Base-by-base conservation (phyloP, 352 stramenopile species). In the Phytophthora tubulina region DNA sequence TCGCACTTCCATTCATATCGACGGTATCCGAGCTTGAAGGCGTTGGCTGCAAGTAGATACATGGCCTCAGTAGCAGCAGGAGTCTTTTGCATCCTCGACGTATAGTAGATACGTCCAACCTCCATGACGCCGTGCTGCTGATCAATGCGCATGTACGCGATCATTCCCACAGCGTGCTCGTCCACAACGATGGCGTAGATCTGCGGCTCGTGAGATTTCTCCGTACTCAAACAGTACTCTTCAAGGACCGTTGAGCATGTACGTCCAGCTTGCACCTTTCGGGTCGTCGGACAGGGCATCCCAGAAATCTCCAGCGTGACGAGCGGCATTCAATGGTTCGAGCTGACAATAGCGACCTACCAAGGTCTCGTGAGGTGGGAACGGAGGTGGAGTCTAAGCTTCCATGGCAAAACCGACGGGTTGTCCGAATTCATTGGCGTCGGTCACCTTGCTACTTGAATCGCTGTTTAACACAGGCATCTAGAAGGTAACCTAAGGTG, bases 1-100 rank as follows among this genome's bases (percentile, higher is more conserved):
- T 74, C 67, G 3, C 67, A 70, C 13, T 74, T 66, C 60, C 67
- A 71, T 35, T 75, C 67, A 7, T 49, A 66, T 4, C 67, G 60
- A 7, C 67, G 60, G 10, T 75, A 75, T 11, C 67, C 60, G 8
- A 75, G 67, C 21, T 67, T 9, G 11, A 75, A 75, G 17, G 53
- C 67, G 11, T 67, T 75, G 2, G 46, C 27, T 3, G 39, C 38
- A 3, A 75, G 41, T 4, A 75, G 67, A 32, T 71, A 71, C n/a
- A 75, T 59, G 0, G 61, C 38, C 51, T 75, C 67, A 6, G 67
- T 61, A 6, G 60, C 67, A 3, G 67, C 67, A 21, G 36, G 32
- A 11, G 67, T 70, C 48, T 53, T 64, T 33, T 52, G 41, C 4
- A 75, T 33, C 27, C 15, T 42, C 9, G 55, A 45, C 1, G 67